Conservation (phyloP, 2,329 filamentous ascomycete genomes). For the Alternaria burnsii region DNA sequence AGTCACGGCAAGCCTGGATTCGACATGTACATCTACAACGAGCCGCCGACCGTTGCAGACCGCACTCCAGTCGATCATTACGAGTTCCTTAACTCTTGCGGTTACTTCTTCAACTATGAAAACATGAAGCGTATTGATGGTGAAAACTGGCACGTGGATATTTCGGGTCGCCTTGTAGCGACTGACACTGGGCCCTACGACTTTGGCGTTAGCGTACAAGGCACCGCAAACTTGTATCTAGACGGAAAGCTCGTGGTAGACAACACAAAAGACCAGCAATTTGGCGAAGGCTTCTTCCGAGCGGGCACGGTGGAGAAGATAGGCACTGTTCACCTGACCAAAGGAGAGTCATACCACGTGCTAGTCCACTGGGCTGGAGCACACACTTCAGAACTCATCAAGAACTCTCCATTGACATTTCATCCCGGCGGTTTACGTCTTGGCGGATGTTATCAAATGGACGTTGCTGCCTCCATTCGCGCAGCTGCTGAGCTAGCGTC, state of each 20-base stretch:
- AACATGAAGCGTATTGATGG: neutral
- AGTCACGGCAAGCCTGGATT: neutral
- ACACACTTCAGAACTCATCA: neutral
- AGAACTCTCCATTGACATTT: conserved; percentile 5
- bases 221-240: conserved; percentile 46
- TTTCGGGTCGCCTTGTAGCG: conserved; percentile 20
- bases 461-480: conserved; percentile 43
- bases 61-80: conserved; percentile 1
- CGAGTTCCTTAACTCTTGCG: conserved; percentile 10
- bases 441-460: conserved; percentile 64
- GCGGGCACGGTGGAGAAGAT: conserved; percentile 69
- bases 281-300: conserved; percentile 65
- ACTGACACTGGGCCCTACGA: conserved; percentile 15
- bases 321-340: conserved; percentile 63
- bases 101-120: neutral
- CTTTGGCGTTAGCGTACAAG: conserved; percentile 21
- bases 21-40: neutral
- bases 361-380: conserved; percentile 10
- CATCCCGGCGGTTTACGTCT: conserved; percentile 66
- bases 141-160: conserved; percentile 4
- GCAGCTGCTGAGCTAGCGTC: conserved; percentile 18
- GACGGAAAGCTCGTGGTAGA: conserved; percentile 50
- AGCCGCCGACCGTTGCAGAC: neutral
- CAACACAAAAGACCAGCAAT: conserved; percentile 58
- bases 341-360: conserved; percentile 61